phyloP scores from a whole-genome alignment of 768 basidiomycete species.

The Filobasidium wieringae region DNA sequence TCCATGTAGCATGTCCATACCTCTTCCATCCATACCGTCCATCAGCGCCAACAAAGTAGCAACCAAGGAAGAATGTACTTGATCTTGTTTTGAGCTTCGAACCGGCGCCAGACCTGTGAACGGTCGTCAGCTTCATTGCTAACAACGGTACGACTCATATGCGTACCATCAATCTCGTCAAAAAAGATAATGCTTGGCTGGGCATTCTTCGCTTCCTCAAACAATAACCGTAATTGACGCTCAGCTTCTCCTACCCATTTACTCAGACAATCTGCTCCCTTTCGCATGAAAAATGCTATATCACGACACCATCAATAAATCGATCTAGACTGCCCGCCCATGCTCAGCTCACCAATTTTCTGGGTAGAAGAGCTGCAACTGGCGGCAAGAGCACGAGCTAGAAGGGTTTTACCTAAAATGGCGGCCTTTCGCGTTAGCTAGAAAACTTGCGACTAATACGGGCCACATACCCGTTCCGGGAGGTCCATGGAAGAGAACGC shows the following conservation, averaged over 20 bases:
- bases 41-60: slow-evolving; percentile 89
- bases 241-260: slow-evolving; percentile 99
- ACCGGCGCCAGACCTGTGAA: slow-evolving; percentile 67
- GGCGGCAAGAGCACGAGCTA: slow-evolving; percentile 87
- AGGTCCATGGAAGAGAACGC: slow-evolving; percentile 94
- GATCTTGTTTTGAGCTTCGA: slow-evolving; percentile 95
- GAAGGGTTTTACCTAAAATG: slow-evolving; percentile 49
- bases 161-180: slow-evolving; percentile 85
- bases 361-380: slow-evolving; percentile 77
- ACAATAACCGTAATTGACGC: slow-evolving; percentile 81
- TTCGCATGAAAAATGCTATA: slow-evolving; percentile 97
- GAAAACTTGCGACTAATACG: neutral
- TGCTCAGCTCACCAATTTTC: slow-evolving; percentile 45
- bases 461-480: slow-evolving; percentile 81
- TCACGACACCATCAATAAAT: neutral
- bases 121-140: neutral
- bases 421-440: neutral
- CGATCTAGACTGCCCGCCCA: slow-evolving; percentile 46
- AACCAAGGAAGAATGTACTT: slow-evolving; percentile 96
- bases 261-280: slow-evolving; percentile 91
- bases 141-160: slow-evolving; percentile 3
- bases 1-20: slow-evolving; percentile 20
- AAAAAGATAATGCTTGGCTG: slow-evolving; percentile 99
- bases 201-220: slow-evolving; percentile 83
- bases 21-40: slow-evolving; percentile 99